A percentile compares a stretch with the other conserved stretches of the same genome.
Conservation (phyloP, 129 eudicot genomes). For the Flaveria bidentis region DNA sequence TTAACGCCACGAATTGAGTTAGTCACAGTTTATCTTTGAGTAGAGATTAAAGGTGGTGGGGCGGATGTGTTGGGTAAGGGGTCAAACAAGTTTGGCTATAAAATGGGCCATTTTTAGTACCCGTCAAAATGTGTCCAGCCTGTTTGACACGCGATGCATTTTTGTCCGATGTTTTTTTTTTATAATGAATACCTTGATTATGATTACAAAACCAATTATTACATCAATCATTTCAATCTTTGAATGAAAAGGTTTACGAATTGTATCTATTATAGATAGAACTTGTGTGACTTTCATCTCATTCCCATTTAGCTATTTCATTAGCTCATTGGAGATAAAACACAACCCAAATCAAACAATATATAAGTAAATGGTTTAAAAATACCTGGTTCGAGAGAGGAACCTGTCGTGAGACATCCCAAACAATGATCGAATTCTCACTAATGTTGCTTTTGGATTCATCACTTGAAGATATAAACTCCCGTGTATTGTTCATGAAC, state of each 20-base stretch:
- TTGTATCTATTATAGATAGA: neutral
- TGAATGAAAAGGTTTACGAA: neutral
- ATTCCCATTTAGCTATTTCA: neutral
- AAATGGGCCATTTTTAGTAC: neutral
- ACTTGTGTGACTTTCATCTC: neutral
- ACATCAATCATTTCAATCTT: neutral
- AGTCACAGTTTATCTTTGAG: neutral
- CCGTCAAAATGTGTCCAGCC: neutral
- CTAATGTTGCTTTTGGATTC: constrained; percentile 76
- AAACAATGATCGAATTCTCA: constrained; percentile 82
- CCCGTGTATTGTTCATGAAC: constrained; percentile 57
- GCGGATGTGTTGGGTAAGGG: neutral
- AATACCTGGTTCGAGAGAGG: constrained; percentile 92
- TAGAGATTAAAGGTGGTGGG: neutral
- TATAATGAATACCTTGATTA: neutral
- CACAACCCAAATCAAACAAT: neutral
- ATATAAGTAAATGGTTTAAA: neutral
- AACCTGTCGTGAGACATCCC: constrained; percentile 86
- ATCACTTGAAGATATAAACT: constrained; percentile 89
- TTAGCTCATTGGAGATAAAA: neutral
- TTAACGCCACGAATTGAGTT: neutral
- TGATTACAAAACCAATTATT: neutral
- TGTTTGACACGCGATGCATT: neutral
- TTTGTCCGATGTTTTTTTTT: neutral
- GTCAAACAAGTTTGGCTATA: no score